These are phyloP conservation scores for Triangularia setosa DNA, from an alignment of 2,329 filamentous ascomycete genomes.

Conservation along the genomic window DNA sequence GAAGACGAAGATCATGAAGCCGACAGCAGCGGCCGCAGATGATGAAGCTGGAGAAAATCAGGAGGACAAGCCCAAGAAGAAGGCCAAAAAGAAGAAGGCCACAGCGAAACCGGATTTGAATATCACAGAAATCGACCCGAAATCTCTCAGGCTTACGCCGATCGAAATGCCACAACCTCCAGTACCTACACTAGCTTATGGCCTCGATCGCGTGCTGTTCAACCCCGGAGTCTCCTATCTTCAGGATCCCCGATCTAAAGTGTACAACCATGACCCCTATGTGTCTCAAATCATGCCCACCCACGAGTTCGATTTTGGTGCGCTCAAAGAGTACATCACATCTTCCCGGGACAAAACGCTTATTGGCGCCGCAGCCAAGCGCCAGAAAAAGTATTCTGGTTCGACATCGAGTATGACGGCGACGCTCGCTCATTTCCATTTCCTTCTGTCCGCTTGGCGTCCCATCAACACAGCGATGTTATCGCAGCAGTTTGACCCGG, in stretches of 20 bases:
- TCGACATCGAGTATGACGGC: constrained; percentile 97
- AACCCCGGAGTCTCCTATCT: constrained; percentile 90
- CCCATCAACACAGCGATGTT: constrained; percentile 62
- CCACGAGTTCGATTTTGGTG: constrained; percentile 84
- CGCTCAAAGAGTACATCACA: constrained; percentile 81
- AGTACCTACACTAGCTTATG: constrained; percentile 64
- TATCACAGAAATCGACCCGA: constrained; percentile 25
- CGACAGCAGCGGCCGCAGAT: neutral
- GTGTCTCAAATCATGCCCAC: constrained; percentile 90
- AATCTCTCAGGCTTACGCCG: constrained; percentile 29
- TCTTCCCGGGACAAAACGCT: constrained; percentile 79
- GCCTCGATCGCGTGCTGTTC: constrained; percentile 87
- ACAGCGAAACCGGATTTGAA: neutral
- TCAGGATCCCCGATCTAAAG: constrained; percentile 79
- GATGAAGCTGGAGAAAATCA: neutral
- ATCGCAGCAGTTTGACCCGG: constrained; percentile 62
- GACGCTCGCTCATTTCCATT: constrained; percentile 87
- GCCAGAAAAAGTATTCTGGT: constrained; percentile 78
- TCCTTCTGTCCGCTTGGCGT: constrained; percentile 80
- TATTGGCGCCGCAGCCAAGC: constrained; percentile 60
- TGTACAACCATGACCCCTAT: constrained; percentile 97
- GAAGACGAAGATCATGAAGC: neutral
- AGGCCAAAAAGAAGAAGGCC: neutral
- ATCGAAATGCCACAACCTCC: constrained; percentile 33
- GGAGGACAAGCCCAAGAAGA: neutral